Base-by-base conservation (phyloP, 2,329 filamentous ascomycete genomes). In the Paraconiothyrium brasiliense region DNA sequence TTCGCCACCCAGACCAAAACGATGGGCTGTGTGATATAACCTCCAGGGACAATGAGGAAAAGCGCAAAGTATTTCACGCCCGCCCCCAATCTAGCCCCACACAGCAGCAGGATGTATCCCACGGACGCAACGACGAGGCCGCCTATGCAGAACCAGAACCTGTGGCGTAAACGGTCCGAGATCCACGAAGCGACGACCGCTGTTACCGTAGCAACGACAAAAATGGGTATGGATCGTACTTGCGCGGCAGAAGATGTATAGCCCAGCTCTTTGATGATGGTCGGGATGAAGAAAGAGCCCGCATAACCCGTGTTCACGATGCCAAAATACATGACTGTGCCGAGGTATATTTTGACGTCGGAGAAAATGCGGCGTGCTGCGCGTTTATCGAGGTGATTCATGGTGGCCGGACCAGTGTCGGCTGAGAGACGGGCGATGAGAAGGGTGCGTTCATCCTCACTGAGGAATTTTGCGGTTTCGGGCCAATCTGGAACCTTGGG, bases 1-100 rank as follows among this genome's bases (percentile, higher is more conserved):
- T 88, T 87, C 59, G 81, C 81, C 24, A 88, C 76, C 86, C 86
- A 89, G 7, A 81, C 84, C 30, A 88, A 76, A 1, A 81, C 79
- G 46, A 88, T 81, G 1, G 86, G 86, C 62, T 86, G 84, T 3
- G 83, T 82, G 54, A 85, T 84, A 69, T 84, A 87, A 1, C 83
- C 83, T 16, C 86, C 86, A 8, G 78, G 78, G 2, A 84, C 83
- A 67, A 88, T 76, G 47, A 87, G 79, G 71, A 85, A 87, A 48
- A 87, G 75, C 10, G 85, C 85, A 54, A 85, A 83, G 74, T 88
- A 88, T 54, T 82, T 81, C 0, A 80, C 81, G 9, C 79, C 80
- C 3, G 82, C 76, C 0, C 82, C 76, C 20, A 86, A 74, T 8
- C 75, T 68, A 7, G 72, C 61, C 61, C 84, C 84, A 60, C 77